phyloP scores from a whole-genome alignment of 164 flowering plant genomes.

The Vitis labrusca region DNA sequence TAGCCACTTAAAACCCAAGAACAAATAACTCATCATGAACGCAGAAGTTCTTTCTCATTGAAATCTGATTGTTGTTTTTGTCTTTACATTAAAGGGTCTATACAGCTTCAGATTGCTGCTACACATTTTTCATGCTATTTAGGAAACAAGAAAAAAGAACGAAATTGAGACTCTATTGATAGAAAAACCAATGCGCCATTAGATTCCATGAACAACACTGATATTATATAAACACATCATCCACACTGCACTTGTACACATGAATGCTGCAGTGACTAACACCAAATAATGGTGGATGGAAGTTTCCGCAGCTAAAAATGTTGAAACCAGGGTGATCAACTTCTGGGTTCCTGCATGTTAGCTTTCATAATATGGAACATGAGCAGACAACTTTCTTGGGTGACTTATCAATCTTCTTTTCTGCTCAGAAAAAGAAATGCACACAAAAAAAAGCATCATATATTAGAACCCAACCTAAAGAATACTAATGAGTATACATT shows the following conservation, averaged over 20 bases:
- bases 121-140: slow-evolving; percentile 14
- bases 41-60: neutral
- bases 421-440: slow-evolving; percentile 30
- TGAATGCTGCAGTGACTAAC: slow-evolving; percentile 12
- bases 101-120: slow-evolving; percentile 13
- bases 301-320: slow-evolving; percentile 1
- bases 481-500: neutral
- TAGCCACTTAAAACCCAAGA: too few species aligned
- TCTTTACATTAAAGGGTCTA: slow-evolving; percentile 19
- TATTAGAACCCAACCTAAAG: neutral
- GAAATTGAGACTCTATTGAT: neutral
- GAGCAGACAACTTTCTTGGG: slow-evolving; percentile 52
- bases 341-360: neutral
- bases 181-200: neutral
- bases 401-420: slow-evolving; percentile 59
- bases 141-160: neutral
- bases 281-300: neutral
- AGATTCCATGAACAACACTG: slow-evolving; percentile 3
- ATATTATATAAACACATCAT: slow-evolving; percentile 10
- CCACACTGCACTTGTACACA: slow-evolving; percentile 13
- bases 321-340: slow-evolving; percentile 6
- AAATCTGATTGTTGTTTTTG: slow-evolving; percentile 8
- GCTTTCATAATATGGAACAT: slow-evolving; percentile 54
- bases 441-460: neutral
- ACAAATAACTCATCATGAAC: neutral